Percentiles rank a stretch among this genome's conserved stretches.
phyloP scores from a whole-genome alignment of 768 basidiomycete genomes.

The Naganishia friedmannii region DNA sequence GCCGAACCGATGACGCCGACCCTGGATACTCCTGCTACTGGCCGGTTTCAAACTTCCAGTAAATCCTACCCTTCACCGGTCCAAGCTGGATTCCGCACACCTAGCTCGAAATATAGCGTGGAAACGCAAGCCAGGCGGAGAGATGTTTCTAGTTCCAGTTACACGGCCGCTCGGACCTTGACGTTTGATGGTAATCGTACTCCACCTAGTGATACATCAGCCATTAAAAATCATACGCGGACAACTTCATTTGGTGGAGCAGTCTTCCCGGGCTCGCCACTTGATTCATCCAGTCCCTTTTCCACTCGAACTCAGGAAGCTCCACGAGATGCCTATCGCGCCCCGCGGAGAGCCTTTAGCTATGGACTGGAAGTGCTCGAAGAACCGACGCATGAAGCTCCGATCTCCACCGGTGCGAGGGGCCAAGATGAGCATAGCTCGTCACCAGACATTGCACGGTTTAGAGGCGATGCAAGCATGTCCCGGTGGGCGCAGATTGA shows the following conservation, averaged over 20 bases:
- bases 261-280: background rate
- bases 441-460: background rate
- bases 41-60: conserved; percentile 1
- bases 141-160: background rate
- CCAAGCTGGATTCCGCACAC: conserved; percentile 19
- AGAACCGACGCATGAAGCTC: background rate
- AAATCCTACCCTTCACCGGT: conserved; percentile 15
- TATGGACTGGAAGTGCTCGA: conserved; percentile 6
- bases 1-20: conserved; percentile 2
- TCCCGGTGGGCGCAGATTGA: no score
- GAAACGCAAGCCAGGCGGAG: conserved; percentile 2
- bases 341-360: background rate
- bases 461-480: background rate
- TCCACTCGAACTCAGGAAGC: background rate
- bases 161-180: background rate
- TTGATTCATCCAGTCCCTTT: background rate
- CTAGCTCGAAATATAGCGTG: conserved; percentile 12
- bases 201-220: background rate
- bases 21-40: background rate
- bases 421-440: background rate
- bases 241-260: conserved; percentile 2
- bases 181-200: background rate
- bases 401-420: background rate
- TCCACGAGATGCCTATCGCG: background rate
- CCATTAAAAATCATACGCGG: background rate